A percentile compares a stretch with the other conserved stretches of the same genome.
Conservation (phyloP, 179 eudicot species). For the Beta lomatogona region DNA sequence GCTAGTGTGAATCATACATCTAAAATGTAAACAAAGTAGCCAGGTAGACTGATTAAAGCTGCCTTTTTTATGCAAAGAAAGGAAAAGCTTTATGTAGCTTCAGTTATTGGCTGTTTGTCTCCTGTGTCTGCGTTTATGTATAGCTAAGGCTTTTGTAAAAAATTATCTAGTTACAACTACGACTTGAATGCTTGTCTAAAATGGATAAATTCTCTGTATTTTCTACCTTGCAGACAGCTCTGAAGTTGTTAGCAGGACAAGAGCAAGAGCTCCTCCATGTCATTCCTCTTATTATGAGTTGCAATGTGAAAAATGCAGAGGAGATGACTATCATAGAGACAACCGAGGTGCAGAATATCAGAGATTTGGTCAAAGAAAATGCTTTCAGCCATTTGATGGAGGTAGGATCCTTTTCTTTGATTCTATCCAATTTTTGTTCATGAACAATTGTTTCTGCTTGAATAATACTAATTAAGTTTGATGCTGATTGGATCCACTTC, state of each 20-base stretch:
- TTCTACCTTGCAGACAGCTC: constrained; percentile 62
- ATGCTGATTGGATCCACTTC: not conserved
- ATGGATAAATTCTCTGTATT: constrained; percentile 22
- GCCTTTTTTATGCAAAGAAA: not conserved
- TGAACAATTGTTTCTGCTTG: not conserved
- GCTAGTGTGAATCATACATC: not conserved
- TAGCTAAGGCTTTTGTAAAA: not conserved
- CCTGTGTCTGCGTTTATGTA: not conserved
- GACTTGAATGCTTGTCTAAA: not conserved
- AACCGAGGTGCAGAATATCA: constrained; percentile 45
- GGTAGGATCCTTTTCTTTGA: constrained; percentile 42
- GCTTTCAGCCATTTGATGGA: constrained; percentile 95
- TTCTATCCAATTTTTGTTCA: not conserved
- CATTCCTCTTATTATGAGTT: constrained; percentile 80
- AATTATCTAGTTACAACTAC: not conserved
- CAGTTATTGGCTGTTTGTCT: constrained; percentile 1
- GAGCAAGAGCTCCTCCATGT: constrained; percentile 54
- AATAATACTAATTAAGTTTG: not conserved
- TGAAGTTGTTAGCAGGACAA: constrained; percentile 68
- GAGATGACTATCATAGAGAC: constrained; percentile 46
- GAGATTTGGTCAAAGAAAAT: constrained; percentile 61
- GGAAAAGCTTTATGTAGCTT: constrained; percentile 9
- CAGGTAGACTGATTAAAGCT: constrained; percentile 1
- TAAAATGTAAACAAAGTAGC: not conserved
- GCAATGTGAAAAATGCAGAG: constrained; percentile 40